Percentiles rank a stretch among this genome's conserved stretches.
Conservation (phyloP, 1,139 yeast genomes). For the Protomyces pachydermus region DNA sequence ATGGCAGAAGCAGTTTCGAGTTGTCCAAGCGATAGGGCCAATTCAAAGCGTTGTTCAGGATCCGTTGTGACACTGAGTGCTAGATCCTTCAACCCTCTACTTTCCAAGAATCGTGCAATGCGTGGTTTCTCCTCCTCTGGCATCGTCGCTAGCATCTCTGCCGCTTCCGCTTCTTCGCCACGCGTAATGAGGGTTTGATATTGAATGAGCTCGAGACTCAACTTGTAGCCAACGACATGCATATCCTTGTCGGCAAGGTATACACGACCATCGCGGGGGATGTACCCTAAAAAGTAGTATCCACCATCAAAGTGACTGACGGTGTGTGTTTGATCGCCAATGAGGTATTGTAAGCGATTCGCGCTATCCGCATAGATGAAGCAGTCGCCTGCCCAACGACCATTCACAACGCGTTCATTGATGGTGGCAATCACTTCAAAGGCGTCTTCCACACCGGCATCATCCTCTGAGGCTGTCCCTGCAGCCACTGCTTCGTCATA, state of each 20-base stretch:
- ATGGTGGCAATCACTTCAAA: constrained; percentile 82
- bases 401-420: constrained; percentile 75
- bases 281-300: constrained; percentile 80
- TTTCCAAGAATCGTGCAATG: constrained; percentile 87
- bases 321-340: constrained; percentile 88
- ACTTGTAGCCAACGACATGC: constrained; percentile 72
- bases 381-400: constrained; percentile 96
- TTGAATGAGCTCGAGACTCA: constrained; percentile 81
- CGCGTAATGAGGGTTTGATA: constrained; percentile 92
- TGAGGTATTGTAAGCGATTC: constrained; percentile 85
- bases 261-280: constrained; percentile 82
- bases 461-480: constrained; percentile 56
- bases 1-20: constrained; percentile 68
- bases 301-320: constrained; percentile 89
- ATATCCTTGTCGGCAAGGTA: constrained; percentile 88
- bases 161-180: constrained; percentile 80
- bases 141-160: constrained; percentile 58
- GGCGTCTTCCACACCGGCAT: constrained; percentile 81
- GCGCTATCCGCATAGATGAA: constrained; percentile 82
- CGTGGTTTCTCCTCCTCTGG: constrained; percentile 67
- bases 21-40: constrained; percentile 65
- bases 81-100: constrained; percentile 78
- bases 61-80: constrained; percentile 81
- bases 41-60: constrained; percentile 77
- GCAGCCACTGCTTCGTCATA: constrained; percentile 60